These are phyloP conservation scores for Eimeria necatrix DNA, from an alignment of 169 alveolate genomes.

Conservation along the genomic window DNA sequence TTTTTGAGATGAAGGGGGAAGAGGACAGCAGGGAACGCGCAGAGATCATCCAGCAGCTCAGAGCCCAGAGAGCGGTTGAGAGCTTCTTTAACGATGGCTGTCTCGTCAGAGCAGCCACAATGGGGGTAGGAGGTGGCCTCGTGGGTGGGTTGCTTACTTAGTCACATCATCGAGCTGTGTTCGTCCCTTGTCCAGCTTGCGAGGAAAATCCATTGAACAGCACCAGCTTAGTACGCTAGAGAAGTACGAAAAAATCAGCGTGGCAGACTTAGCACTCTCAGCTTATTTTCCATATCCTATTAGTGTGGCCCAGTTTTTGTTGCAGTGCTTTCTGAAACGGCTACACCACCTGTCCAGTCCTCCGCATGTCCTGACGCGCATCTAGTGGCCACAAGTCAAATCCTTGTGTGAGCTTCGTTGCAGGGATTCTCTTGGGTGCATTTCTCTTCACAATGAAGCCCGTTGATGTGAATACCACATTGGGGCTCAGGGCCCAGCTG, in stretches of 20 bases:
- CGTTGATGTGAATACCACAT: conserved; percentile 82
- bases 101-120: conserved; percentile 69
- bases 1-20: not conserved
- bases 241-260: not conserved
- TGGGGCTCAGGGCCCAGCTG: conserved; percentile 81
- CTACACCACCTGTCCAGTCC: too few relatives aligned
- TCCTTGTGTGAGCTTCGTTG: too few relatives aligned
- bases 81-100: conserved; percentile 80
- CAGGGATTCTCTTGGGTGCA: conserved; percentile 83
- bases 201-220: not conserved
- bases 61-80: conserved; percentile 64
- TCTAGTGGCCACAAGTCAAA: too few relatives aligned
- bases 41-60: conserved; percentile 56
- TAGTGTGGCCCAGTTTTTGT: too few relatives aligned
- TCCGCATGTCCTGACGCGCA: too few relatives aligned
- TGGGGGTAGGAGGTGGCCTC: conserved; percentile 82
- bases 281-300: too few relatives aligned
- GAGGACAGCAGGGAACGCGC: conserved; percentile 11
- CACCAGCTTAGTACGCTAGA: not conserved
- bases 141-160: conserved; percentile 43
- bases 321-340: too few relatives aligned
- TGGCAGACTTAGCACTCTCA: too few relatives aligned
- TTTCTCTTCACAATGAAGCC: conserved; percentile 84
- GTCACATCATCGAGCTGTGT: not conserved
- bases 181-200: not conserved